These are phyloP conservation scores for Geranium brycei DNA, from an alignment of 345 rosid genomes.

Conservation along the genomic window DNA sequence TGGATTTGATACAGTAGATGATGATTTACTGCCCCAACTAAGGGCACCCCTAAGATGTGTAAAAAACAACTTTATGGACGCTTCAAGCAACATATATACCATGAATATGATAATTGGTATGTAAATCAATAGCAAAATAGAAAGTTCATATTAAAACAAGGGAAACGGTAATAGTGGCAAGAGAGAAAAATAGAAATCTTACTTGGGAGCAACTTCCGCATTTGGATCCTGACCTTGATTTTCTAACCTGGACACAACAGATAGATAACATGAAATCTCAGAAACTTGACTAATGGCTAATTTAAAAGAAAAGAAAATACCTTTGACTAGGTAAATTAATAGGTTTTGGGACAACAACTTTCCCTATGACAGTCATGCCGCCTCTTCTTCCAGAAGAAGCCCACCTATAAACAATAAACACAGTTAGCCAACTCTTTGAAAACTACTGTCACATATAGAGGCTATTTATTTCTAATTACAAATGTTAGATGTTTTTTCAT, in stretches of 20 bases:
- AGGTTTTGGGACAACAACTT: conserved; percentile 93
- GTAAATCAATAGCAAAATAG: not conserved
- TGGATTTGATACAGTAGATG: conserved; percentile 63
- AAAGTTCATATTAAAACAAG: too few relatives aligned
- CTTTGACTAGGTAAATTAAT: conserved; percentile 96
- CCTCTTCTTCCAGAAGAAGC: conserved; percentile 60
- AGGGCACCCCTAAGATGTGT: conserved; percentile 56
- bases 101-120: not conserved
- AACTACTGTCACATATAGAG: not conserved
- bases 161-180: not conserved
- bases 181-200: conserved; percentile 16
- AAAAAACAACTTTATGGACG: conserved; percentile 3
- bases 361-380: conserved; percentile 87
- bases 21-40: conserved; percentile 89
- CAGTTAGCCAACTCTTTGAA: not conserved
- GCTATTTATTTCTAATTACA: too few relatives aligned
- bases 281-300: not conserved
- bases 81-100: not conserved
- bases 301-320: conserved; percentile 23
- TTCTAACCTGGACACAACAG: conserved; percentile 62
- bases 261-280: conserved; percentile 5
- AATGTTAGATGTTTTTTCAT: not conserved
- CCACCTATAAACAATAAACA: conserved; percentile 41
- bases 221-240: conserved; percentile 90
- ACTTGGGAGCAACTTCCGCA: conserved; percentile 99